Evolutionary conservation across 331 rosid genomes (phyloP), one percentile per base, ranked within the genome.

Genomic region (Malus hybrid): DNA sequence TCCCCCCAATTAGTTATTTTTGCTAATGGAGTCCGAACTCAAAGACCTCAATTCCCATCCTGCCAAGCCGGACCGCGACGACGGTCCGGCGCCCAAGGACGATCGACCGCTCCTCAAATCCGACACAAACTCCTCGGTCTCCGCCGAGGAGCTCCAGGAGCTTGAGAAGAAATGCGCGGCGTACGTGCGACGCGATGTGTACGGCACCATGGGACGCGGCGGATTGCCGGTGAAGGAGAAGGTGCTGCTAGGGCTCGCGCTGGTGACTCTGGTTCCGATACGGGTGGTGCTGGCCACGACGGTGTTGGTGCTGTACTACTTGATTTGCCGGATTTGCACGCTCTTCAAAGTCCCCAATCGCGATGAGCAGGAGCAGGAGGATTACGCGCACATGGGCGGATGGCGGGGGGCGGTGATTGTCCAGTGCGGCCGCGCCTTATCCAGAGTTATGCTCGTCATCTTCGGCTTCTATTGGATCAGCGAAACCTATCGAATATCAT

Each of bases 141-240:
- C 91, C 64, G 44, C 79, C 46, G 80, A 73, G 31, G 84, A 42
- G 71, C 78, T 83, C 31, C 80, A 85, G 39, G 97, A 90, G 44
- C 85, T 92, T 3, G 96, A 95, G 81, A 91, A 86, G 87, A 92
- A 90, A 80, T 95, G 65, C 83, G 93, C 96, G 1, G 92, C 99
- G 0, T 95, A 44, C 77, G 97, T 83, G 31, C 82, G 99, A 1
- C 80, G 76, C 73, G 99, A 95, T 63, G 88, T 69, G 10, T 95
- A 95, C 81, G 99, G 99, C n/a, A 76, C 86, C 16, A 88, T 92
- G 98, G 99, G 99, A 16, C 87, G 93, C 19, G 93, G 99, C 67
- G 91, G 89, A 72, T 78, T 95, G 32, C 79, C 93, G 14, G 12
- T 84, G 13, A 81, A 56, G 86, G 99, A 92, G 96, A 92, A 90